Evolutionary conservation across 495 filamentous ascomycete genomes (phyloP).

Genomic region (Penicillium egyptiacum): DNA sequence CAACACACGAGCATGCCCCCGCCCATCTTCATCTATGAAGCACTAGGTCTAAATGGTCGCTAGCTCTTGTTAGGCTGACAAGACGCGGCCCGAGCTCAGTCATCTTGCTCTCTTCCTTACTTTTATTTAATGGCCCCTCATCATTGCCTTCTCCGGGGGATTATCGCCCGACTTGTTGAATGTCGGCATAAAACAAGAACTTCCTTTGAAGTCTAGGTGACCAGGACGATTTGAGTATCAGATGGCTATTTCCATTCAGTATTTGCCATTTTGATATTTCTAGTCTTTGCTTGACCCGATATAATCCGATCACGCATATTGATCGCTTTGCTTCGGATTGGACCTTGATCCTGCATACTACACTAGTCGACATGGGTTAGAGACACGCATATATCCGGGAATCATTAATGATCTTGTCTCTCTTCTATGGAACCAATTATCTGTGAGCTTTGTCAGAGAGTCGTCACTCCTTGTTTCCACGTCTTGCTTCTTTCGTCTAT

Average conservation of each 20-base stretch:
- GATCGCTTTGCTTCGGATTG: background rate
- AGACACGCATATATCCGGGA: background rate
- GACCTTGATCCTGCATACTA: conserved; percentile 6
- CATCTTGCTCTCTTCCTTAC: conserved; percentile 10
- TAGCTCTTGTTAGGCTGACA: conserved; percentile 23
- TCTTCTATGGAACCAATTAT: background rate
- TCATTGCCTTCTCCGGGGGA: conserved; percentile 13
- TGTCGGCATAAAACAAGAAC: conserved; percentile 18
- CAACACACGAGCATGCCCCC: conserved; percentile 10
- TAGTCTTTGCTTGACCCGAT: conserved; percentile 12
- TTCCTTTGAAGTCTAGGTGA: background rate
- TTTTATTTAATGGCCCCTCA: conserved; percentile 16
- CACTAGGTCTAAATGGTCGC: conserved; percentile 17
- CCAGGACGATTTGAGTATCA: background rate
- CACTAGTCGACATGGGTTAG: conserved; percentile 8
- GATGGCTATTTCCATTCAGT: background rate
- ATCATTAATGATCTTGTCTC: background rate
- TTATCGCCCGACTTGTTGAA: conserved; percentile 9
- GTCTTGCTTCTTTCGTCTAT: background rate
- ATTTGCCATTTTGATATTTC: background rate
- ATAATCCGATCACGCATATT: conserved; percentile 21
- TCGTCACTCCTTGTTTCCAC: background rate
- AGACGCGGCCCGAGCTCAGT: conserved; percentile 26
- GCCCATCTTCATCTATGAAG: conserved; percentile 12
- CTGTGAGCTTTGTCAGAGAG: background rate